A percentile compares a stretch with the other conserved stretches of the same genome.
Conservation (phyloP, 2,329 filamentous ascomycete species). For the Colletotrichum neosansevieriae region DNA sequence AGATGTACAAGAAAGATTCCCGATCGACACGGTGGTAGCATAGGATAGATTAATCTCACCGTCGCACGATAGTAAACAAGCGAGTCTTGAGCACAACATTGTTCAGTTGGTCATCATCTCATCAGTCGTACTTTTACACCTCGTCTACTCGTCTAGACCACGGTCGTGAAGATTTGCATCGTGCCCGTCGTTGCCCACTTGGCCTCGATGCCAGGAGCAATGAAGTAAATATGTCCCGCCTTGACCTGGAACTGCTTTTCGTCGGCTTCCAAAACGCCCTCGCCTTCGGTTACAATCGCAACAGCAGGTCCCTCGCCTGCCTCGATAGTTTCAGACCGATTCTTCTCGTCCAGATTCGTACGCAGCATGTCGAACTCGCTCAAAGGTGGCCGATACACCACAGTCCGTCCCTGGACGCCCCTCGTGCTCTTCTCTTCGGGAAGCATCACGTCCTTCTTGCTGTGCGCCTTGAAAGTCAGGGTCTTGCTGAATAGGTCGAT, state of each 20-base stretch:
- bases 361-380: constrained; percentile 79
- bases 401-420: constrained; percentile 70
- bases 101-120: neutral
- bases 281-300: constrained; percentile 71
- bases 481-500: constrained; percentile 73
- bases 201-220: constrained; percentile 65
- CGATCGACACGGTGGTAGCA: no score
- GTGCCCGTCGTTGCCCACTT: constrained; percentile 48
- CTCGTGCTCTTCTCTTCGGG: constrained; percentile 49
- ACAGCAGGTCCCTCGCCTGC: constrained; percentile 72
- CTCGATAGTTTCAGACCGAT: constrained; percentile 68
- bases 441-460: constrained; percentile 67
- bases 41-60: no score
- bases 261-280: constrained; percentile 66
- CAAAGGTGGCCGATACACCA: constrained; percentile 74
- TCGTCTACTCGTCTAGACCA: constrained; percentile 31
- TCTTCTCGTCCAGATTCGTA: constrained; percentile 67
- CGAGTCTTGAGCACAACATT: no score
- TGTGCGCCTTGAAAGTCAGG: constrained; percentile 74
- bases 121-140: constrained; percentile 1
- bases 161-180: constrained; percentile 54
- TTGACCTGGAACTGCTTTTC: constrained; percentile 65
- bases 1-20: no score
- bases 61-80: no score
- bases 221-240: constrained; percentile 74